Conservation (phyloP, 352 stramenopile genomes). For the Globisporangium nodosum region DNA sequence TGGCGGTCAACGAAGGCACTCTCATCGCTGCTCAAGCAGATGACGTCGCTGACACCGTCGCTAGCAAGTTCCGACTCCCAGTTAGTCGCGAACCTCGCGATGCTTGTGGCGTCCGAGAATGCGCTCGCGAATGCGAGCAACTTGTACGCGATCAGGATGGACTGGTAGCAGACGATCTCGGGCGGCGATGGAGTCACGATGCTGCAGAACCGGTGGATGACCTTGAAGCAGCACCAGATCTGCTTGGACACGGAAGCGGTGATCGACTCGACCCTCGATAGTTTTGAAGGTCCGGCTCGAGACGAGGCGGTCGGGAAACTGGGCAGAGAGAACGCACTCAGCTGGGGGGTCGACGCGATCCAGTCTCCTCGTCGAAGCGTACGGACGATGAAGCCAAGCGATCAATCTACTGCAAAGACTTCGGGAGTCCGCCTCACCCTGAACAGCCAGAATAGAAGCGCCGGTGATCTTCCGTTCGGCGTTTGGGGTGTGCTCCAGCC, state of each 20-base stretch:
- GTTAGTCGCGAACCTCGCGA: constrained; percentile 53
- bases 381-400: constrained; percentile 2
- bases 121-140: constrained; percentile 18
- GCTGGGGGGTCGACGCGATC: constrained; percentile 77
- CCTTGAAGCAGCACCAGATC: constrained; percentile 66
- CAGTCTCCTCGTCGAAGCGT: constrained; percentile 59
- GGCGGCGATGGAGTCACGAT: constrained; percentile 15
- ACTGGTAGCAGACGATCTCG: constrained; percentile 16
- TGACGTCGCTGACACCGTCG: constrained; percentile 30
- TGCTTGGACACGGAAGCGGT: constrained; percentile 66
- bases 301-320: constrained; percentile 69
- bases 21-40: constrained; percentile 62
- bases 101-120: constrained; percentile 54
- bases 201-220: constrained; percentile 65
- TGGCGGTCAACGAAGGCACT: constrained; percentile 78
- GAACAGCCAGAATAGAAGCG: background rate
- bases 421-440: background rate
- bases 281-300: constrained; percentile 45
- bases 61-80: constrained; percentile 54
- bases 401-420: background rate
- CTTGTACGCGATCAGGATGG: constrained; percentile 13
- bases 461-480: constrained; percentile 47
- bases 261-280: constrained; percentile 65
- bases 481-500: constrained; percentile 70
- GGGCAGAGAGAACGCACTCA: constrained; percentile 70